Conservation (phyloP, 2,329 filamentous ascomycete species). For the Monosporascus sp. region DNA sequence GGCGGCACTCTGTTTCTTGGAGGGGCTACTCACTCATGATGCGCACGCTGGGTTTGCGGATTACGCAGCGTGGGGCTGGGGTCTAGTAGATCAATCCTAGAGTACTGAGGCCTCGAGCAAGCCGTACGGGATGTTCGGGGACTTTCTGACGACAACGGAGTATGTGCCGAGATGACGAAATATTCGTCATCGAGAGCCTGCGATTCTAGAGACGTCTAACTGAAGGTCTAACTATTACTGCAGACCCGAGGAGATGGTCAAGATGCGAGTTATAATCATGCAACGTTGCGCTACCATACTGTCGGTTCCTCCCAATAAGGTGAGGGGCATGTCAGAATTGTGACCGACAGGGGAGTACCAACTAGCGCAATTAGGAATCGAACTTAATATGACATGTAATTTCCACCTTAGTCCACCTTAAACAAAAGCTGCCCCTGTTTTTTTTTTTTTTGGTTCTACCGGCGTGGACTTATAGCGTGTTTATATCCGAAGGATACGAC, state of each 20-base stretch:
- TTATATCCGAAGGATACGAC: too few relatives aligned
- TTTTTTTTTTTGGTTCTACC: too few relatives aligned
- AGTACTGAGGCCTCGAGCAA: neutral
- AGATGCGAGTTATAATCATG: neutral
- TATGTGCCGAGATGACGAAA: too few relatives aligned
- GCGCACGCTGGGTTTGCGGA: neutral
- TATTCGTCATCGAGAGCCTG: neutral
- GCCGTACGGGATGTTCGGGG: neutral
- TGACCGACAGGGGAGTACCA: too few relatives aligned
- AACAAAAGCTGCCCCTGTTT: too few relatives aligned
- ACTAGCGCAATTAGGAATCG: too few relatives aligned
- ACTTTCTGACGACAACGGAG: too few relatives aligned
- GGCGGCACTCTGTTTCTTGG: neutral
- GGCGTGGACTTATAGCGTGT: too few relatives aligned
- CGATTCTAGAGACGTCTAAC: neutral
- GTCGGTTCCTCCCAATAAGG: too few relatives aligned
- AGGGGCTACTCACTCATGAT: neutral
- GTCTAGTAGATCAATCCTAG: neutral
- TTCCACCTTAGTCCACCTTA: too few relatives aligned
- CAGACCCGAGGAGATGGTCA: neutral
- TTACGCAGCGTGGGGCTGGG: neutral
- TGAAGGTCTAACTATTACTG: neutral
- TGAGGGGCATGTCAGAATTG: too few relatives aligned
- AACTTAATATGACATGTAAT: too few relatives aligned
- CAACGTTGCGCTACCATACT: neutral